phyloP scores from a whole-genome alignment of 1,284 basidiomycete genomes.

The Xerocomus nothofagi region DNA sequence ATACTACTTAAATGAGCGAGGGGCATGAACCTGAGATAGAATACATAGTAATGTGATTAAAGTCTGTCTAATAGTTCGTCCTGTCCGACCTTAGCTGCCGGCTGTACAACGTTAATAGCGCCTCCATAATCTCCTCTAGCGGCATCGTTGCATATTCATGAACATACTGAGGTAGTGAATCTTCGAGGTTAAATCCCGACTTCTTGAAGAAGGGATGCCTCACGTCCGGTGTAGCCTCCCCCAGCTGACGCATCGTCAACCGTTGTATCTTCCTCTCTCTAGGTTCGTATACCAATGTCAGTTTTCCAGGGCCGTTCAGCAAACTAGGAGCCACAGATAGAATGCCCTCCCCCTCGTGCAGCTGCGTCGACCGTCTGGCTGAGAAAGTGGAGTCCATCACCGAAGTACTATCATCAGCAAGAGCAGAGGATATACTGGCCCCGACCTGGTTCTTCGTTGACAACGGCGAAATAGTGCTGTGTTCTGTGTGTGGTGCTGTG shows the following conservation, averaged over 20 bases:
- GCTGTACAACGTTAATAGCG: slow-evolving; percentile 77
- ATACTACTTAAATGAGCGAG: neutral
- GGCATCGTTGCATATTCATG: slow-evolving; percentile 84
- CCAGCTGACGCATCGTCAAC: slow-evolving; percentile 78
- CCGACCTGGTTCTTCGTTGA: slow-evolving; percentile 11
- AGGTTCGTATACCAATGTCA: slow-evolving; percentile 49
- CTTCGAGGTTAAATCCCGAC: slow-evolving; percentile 77
- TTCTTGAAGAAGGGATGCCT: slow-evolving; percentile 86
- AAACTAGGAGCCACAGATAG: neutral
- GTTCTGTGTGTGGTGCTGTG: slow-evolving; percentile 7
- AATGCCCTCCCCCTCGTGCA: slow-evolving; percentile 14
- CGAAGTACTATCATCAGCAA: slow-evolving; percentile 11
- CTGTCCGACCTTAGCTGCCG: slow-evolving; percentile 54
- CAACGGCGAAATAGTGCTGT: neutral
- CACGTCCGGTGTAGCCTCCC: slow-evolving; percentile 84
- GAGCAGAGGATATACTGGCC: neutral
- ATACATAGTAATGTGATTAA: neutral
- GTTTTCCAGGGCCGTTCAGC: slow-evolving; percentile 20
- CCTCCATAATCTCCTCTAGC: slow-evolving; percentile 84
- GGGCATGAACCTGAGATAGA: neutral
- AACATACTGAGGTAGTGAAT: slow-evolving; percentile 80
- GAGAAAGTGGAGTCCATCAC: slow-evolving; percentile 5
- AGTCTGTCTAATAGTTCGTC: slow-evolving; percentile 1
- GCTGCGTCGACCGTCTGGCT: slow-evolving; percentile 17
- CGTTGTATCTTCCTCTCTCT: slow-evolving; percentile 65